Evolutionary conservation across 139 green algal species (phyloP), one percentile per base, ranked within the genome.

Genomic region (Raphidocelis subcapitata): DNA sequence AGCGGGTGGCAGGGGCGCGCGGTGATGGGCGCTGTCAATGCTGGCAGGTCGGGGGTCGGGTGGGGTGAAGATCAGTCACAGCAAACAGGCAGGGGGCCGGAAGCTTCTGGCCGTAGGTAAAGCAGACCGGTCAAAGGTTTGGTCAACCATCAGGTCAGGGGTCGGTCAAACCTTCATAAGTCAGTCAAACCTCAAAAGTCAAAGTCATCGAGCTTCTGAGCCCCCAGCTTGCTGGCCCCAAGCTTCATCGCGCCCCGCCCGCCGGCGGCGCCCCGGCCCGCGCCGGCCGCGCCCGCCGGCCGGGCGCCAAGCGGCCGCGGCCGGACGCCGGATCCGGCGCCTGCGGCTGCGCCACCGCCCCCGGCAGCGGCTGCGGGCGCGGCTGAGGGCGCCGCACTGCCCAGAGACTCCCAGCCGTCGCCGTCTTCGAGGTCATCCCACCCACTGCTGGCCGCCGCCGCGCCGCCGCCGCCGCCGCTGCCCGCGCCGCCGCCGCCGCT

Each of bases 241-340:
- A 84, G 65, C 73, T 84, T 84, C 33, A 74, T 76, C 0, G 79
- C 79, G 3, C 79, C 26, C 59, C 36, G 56, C 57, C 65, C 69
- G 23, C 29, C 61, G 0, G 36, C 72, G 20, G 41, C 31, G 0
- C 36, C 60, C n/a, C 10, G 44, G 55, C 44, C 32, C 0, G 10
- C 18, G 1, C 44, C 44, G 54, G 26, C 62, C 28, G 51, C 62
- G 41, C 59, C 35, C 5, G 26, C 35, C 72, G 26, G 35, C 63
- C 16, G 49, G 35, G 41, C 63, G 26, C 3, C 28, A 44, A 24
- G 15, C 29, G 28, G 21, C 18, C 20, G 18, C 16, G 60, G 18
- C 60, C 28, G 26, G 5, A 8, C 15, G 15, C 8, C 20, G 8
- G 60, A 4, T 15, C 12, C 20, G 24, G 12, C 24, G 54, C 61